phyloP scores from a whole-genome alignment of 345 rosid genomes.

The Corchorus capsularis region DNA sequence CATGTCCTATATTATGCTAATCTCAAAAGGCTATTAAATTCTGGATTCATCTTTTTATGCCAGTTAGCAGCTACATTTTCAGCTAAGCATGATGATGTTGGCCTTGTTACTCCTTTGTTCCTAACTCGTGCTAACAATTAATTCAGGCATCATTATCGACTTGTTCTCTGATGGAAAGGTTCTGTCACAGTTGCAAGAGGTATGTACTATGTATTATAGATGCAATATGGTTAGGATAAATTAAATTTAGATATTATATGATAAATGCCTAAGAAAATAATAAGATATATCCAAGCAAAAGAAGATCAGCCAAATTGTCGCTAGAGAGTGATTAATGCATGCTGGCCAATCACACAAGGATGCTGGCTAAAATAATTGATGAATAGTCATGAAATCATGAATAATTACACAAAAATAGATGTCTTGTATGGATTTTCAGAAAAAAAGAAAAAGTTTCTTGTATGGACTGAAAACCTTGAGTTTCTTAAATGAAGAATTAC shows the following conservation, averaged over 20 bases:
- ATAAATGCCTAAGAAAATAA: neutral
- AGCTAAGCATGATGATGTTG: neutral
- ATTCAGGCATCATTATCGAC: conserved; percentile 69
- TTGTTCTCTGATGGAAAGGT: conserved; percentile 76
- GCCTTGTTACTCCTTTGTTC: conserved; percentile 10
- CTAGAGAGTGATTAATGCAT: neutral
- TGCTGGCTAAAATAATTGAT: neutral
- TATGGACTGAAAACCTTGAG: neutral
- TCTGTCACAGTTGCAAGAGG: conserved; percentile 68
- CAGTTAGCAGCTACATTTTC: neutral
- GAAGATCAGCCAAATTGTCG: neutral
- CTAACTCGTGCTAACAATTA: conserved; percentile 22
- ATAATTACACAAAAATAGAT: neutral
- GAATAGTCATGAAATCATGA: neutral
- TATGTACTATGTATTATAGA: conserved; percentile 17
- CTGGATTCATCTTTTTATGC: neutral
- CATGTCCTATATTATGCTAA: neutral
- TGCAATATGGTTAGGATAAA: neutral
- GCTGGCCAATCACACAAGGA: neutral
- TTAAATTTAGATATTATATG: neutral
- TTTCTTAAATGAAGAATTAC: neutral
- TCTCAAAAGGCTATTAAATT: neutral
- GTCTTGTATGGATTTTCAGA: neutral
- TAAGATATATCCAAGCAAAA: neutral
- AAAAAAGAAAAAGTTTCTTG: no score